Conservation (phyloP, 2,329 filamentous ascomycete genomes). For the Aspergillus floridensis region DNA sequence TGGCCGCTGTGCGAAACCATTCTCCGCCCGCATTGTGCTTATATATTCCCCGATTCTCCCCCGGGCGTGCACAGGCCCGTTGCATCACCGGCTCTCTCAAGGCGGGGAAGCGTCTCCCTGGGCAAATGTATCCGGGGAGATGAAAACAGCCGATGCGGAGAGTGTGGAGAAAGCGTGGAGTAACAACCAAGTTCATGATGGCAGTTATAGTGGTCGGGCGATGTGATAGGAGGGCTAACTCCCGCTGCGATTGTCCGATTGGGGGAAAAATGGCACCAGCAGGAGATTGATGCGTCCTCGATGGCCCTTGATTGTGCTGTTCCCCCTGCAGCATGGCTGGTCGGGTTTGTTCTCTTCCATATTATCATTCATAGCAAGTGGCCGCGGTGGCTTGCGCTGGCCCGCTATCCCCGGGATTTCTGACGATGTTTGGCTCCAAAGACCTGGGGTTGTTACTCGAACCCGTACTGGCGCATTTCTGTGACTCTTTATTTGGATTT, state of each 20-base stretch:
- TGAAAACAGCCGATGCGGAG: background rate
- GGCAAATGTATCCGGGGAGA: slow-evolving; percentile 1
- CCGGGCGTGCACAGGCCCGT: background rate
- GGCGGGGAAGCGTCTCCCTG: background rate
- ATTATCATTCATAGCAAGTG: background rate
- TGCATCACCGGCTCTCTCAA: background rate
- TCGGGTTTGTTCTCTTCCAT: background rate
- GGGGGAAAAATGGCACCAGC: slow-evolving; percentile 1
- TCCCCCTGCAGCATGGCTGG: background rate
- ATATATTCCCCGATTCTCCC: background rate
- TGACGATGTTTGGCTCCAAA: background rate
- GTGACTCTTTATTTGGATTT: background rate
- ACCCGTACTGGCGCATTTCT: background rate
- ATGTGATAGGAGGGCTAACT: slow-evolving; percentile 5
- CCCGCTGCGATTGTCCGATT: slow-evolving; percentile 5
- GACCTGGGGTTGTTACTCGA: background rate
- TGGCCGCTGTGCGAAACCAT: background rate
- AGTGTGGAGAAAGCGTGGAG: background rate
- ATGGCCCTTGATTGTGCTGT: background rate
- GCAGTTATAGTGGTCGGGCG: background rate
- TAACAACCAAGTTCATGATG: background rate
- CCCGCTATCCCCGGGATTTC: background rate
- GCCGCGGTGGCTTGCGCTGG: background rate
- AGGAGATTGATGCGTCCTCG: background rate
- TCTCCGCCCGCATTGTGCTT: background rate